Percentiles rank a stretch among this genome's conserved stretches.
These are phyloP conservation scores for Cryptococcus sp. DNA, from an alignment of 1,284 basidiomycete species.

Conservation along the genomic window DNA sequence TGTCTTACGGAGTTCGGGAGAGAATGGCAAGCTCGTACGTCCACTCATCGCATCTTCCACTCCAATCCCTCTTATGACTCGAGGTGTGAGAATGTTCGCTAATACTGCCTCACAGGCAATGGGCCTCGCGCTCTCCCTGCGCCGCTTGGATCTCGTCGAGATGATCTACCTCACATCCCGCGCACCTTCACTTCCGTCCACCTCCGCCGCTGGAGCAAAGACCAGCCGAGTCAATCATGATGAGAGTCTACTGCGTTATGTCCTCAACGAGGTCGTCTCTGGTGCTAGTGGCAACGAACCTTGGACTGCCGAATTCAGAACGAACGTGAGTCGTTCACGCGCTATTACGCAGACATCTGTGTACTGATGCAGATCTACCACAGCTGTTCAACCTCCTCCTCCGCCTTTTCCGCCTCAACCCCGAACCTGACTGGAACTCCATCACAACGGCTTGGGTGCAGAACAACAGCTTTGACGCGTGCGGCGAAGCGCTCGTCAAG, in stretches of 20 bases:
- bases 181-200: conserved; percentile 30
- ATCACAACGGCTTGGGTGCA: conserved; percentile 86
- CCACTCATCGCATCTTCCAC: neutral
- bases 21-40: conserved; percentile 79
- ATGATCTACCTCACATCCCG: conserved; percentile 62
- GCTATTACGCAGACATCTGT: neutral
- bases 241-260: conserved; percentile 76
- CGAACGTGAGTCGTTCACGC: conserved; percentile 62
- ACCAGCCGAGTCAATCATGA: conserved; percentile 59
- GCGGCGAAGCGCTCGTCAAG: conserved; percentile 41
- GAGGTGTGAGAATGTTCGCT: neutral
- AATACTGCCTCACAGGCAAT: conserved; percentile 64
- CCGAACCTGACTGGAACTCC: conserved; percentile 70
- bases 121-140: conserved; percentile 88
- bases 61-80: conserved; percentile 4
- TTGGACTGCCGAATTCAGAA: conserved; percentile 44
- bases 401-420: conserved; percentile 71
- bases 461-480: conserved; percentile 70
- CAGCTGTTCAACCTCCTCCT: conserved; percentile 63
- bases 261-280: conserved; percentile 85
- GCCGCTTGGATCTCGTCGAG: conserved; percentile 78
- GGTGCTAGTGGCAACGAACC: conserved; percentile 49
- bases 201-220: conserved; percentile 22
- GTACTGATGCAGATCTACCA: neutral
- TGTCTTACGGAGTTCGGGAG: conserved; percentile 80